These are phyloP conservation scores for Metarhizium robertsii DNA, from an alignment of 2,329 filamentous ascomycete species.

Conservation along the genomic window DNA sequence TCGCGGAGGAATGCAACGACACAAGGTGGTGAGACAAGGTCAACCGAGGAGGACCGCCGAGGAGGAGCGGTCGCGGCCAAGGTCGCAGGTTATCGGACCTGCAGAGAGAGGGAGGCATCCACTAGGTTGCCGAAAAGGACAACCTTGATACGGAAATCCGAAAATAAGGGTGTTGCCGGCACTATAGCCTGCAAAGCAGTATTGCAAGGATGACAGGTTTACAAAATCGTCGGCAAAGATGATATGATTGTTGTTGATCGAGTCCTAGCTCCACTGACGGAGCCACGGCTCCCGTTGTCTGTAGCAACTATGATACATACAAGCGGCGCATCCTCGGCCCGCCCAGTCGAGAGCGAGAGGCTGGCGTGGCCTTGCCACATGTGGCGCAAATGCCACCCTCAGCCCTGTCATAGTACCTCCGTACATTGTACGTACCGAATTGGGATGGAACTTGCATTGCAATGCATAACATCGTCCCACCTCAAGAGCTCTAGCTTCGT, in stretches of 20 bases:
- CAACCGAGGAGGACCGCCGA: slow-evolving; percentile 1
- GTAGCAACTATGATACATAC: slow-evolving; percentile 24
- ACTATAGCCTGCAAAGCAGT: background rate
- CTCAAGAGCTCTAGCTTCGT: background rate
- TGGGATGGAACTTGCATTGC: background rate
- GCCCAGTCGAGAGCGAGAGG: no score
- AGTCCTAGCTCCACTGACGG: slow-evolving; percentile 20
- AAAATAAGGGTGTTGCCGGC: background rate
- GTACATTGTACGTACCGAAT: background rate
- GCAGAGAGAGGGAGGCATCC: slow-evolving; percentile 2
- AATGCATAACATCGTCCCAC: background rate
- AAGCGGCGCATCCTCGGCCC: background rate
- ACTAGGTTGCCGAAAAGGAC: slow-evolving; percentile 5
- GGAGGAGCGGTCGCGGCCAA: slow-evolving; percentile 4
- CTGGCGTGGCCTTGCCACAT: background rate
- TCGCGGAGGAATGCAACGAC: background rate
- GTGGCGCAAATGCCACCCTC: slow-evolving; percentile 1
- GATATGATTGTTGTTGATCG: slow-evolving; percentile 7
- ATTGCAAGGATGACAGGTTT: slow-evolving; percentile 6
- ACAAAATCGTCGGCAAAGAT: background rate
- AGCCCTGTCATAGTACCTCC: background rate
- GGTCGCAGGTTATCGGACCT: slow-evolving; percentile 1
- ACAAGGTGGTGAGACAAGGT: slow-evolving; percentile 5
- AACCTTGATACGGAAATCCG: background rate
- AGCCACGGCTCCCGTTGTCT: slow-evolving; percentile 26